phyloP scores from a whole-genome alignment of 2,329 filamentous ascomycete species.

The Ophiosphaerella narmari region DNA sequence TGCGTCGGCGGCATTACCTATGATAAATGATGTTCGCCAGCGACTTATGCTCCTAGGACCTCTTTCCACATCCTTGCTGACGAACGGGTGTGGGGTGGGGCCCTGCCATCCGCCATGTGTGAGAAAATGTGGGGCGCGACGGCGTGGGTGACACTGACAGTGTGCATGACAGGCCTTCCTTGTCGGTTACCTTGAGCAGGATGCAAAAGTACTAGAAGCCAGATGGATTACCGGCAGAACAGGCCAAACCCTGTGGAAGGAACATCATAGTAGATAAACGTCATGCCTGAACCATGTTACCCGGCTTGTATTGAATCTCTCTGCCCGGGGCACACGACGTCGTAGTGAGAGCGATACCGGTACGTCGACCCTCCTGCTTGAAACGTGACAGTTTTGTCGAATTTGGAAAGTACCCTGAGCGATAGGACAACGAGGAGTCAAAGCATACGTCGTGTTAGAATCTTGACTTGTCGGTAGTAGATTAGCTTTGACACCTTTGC shows the following conservation, averaged over 20 bases:
- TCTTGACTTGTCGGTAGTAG: too few relatives aligned
- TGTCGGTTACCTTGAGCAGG: not conserved
- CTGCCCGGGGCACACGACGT: not conserved
- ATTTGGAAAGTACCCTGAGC: not conserved
- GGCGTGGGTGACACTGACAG: constrained; percentile 6
- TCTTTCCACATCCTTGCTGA: not conserved
- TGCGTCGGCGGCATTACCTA: too few relatives aligned
- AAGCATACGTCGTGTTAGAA: too few relatives aligned
- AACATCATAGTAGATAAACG: not conserved
- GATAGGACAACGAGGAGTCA: not conserved
- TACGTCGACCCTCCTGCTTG: not conserved
- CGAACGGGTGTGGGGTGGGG: constrained; percentile 6
- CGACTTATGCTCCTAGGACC: not conserved
- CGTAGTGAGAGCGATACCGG: not conserved
- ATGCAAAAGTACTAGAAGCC: not conserved
- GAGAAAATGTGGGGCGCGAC: constrained; percentile 6
- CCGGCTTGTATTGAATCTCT: not conserved
- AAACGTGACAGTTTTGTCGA: not conserved
- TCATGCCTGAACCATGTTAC: constrained; percentile 1
- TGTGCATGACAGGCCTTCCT: constrained; percentile 3
- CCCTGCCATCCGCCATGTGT: not conserved
- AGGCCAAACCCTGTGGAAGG: not conserved
- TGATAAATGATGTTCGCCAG: not conserved
- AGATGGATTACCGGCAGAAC: constrained; percentile 2
- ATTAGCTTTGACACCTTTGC: not conserved